Evolutionary conservation across 2,329 filamentous ascomycete species (phyloP), one percentile per base, ranked within the genome.

Genomic region (Ceratocystis destructans): DNA sequence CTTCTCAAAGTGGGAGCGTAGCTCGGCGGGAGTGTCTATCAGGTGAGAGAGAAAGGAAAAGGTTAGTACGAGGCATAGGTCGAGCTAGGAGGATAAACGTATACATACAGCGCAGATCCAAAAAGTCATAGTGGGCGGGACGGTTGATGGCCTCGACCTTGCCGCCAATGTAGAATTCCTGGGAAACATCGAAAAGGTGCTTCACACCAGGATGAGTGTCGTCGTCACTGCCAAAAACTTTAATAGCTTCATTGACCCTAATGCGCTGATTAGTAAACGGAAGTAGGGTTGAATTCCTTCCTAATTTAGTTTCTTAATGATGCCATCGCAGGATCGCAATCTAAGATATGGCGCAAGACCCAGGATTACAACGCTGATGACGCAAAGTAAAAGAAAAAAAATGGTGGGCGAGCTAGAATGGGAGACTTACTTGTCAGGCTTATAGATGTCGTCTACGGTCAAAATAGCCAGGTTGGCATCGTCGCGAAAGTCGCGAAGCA

Each of bases 61-160:
- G 5, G 63, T 71, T 67, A 73, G 70, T 45, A 48, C 53, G 4
- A 17, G 15, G 25, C 37, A 15, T 41, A 28, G 12, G 33, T 7
- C 41, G 64, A 20, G 8, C 64, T 15, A 17, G 41, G 65, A 50
- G 22, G 12, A 45, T 20, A 12, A 15, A 20, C n/a, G 17, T 44
- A 37, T 64, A 77, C 87, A 77, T 82, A 90, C 89, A 97, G 81
- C 94, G 87, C 68, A 97, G 85, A 73, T 89, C 94, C 71, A 97
- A 90, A 80, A 97, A 97, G 80, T 99, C 94, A 81, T 99, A 99
- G 83, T 99, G 94, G 80, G 95, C 91, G 69, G 96, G 83, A 72
- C 90, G 88, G 83, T 93, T 93, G 75, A 99, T 87, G 69, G 94
- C 94, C 75, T 97, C 90, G 70, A 99, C 80, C 84, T 95, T 96